Conservation (phyloP, 2,329 filamentous ascomycete species). For the Myriosclerotinia scirpicola region DNA sequence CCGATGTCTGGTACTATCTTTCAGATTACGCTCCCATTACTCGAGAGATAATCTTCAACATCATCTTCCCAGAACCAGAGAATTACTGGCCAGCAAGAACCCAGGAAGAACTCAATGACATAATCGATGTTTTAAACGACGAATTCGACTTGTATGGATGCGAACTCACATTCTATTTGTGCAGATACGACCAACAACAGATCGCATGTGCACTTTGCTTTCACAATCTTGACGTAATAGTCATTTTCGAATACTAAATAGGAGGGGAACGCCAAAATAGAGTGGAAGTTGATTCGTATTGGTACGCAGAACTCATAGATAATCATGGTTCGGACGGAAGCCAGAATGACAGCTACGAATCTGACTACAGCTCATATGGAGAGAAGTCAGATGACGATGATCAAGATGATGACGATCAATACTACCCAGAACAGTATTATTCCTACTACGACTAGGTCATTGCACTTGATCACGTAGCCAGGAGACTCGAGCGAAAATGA, state of each 20-base stretch:
- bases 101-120: too few relatives aligned
- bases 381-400: too few relatives aligned
- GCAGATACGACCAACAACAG: neutral
- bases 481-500: too few relatives aligned
- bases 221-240: neutral
- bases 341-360: neutral
- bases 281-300: neutral
- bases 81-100: neutral
- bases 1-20: neutral
- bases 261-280: neutral
- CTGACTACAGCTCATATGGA: neutral
- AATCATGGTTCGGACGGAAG: neutral
- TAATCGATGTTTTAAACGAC: neutral
- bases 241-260: neutral
- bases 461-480: too few relatives aligned
- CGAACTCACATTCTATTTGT: neutral
- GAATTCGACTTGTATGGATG: neutral
- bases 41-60: neutral
- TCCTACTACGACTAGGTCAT: too few relatives aligned
- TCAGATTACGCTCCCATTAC: neutral
- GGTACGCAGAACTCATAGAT: neutral
- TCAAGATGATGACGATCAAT: too few relatives aligned
- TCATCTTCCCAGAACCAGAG: neutral
- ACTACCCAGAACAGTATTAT: too few relatives aligned
- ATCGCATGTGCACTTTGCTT: neutral